Evolutionary conservation across 768 basidiomycete species (phyloP), one percentile per base, ranked within the genome.

Genomic region (Cystobasidium onofrii): DNA sequence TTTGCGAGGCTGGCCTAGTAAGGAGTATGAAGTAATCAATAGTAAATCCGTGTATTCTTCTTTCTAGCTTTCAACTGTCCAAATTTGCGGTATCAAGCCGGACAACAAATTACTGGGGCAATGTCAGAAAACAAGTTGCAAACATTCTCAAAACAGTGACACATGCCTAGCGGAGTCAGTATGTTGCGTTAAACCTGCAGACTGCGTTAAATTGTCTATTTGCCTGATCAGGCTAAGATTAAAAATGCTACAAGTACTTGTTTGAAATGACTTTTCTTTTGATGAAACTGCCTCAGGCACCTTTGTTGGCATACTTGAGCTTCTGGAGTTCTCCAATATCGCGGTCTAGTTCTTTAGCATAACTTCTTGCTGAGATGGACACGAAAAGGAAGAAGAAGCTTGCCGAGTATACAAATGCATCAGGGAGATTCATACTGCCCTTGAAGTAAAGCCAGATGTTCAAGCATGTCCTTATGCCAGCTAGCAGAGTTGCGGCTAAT

Each of bases 271-370:
- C 31, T 39, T 39, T 39, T 39, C 39, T 60, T 29, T 4, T 60
- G 33, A 12, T 29, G 54, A 12, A 55, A n/a, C 52, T 60, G 27
- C 57, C 31, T 29, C 57, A 71, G 36, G 33, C 69, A 12, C 69
- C 69, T 52, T 71, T 71, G 31, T 60, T 71, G 54, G 10, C 54
- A 46, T 71, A 71, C 39, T 71, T 55, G 27, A 71, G 69, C 20
- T n/a, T 34, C 20, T 60, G 25, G 7, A 71, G 69, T 36, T 60
- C 54, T 10, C 54, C 54, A 1, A 71, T 23, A 27, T 71, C 69
- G 6, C 54, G 23, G 36, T 71, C 69, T 29, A 71, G 18, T 25
- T 71, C 52, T 17, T 71, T 60, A 2, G 69, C 69, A 27, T 71
- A 71, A 36, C 69, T 71, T 44, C 55, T 55, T 1, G 69, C 69